Evolutionary conservation across 2,329 filamentous ascomycete species (phyloP).

Genomic region (Sporothrix euskadiensis): DNA sequence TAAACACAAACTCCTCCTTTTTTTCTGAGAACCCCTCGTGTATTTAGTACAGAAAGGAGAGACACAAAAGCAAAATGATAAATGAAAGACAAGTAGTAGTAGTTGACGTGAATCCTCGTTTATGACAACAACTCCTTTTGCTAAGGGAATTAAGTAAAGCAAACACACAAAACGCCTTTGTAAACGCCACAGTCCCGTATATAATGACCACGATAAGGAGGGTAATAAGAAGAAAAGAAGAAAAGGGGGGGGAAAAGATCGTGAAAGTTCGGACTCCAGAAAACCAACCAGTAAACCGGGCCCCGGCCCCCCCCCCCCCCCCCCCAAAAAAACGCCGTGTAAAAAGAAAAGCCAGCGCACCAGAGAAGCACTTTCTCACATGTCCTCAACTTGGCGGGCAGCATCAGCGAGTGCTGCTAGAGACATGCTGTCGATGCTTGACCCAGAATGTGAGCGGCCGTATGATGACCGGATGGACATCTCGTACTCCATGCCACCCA

Average conservation of each 20-base stretch:
- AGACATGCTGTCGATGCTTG: constrained; percentile 22
- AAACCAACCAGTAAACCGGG: constrained; percentile 8
- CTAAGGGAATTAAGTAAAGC: not conserved
- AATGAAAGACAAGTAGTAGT: not conserved
- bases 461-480: constrained; percentile 13
- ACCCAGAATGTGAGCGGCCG: not conserved
- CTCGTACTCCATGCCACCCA: not conserved
- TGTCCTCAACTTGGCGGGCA: constrained; percentile 23
- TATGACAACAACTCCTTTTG: constrained; percentile 12
- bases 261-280: not conserved
- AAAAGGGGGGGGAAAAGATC: constrained; percentile 9
- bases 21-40: not conserved
- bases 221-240: not conserved
- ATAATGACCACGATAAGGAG: not conserved
- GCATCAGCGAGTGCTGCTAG: constrained; percentile 15
- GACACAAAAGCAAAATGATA: not conserved
- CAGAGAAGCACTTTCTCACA: constrained; percentile 22
- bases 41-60: constrained; percentile 12
- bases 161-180: not conserved
- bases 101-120: constrained; percentile 10
- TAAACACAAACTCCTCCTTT: not conserved
- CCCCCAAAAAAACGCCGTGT: not conserved
- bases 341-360: not conserved
- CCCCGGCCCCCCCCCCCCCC: not conserved
- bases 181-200: constrained; percentile 15